Conservation (phyloP, 352 stramenopile species). For the Pythium monospermum region DNA sequence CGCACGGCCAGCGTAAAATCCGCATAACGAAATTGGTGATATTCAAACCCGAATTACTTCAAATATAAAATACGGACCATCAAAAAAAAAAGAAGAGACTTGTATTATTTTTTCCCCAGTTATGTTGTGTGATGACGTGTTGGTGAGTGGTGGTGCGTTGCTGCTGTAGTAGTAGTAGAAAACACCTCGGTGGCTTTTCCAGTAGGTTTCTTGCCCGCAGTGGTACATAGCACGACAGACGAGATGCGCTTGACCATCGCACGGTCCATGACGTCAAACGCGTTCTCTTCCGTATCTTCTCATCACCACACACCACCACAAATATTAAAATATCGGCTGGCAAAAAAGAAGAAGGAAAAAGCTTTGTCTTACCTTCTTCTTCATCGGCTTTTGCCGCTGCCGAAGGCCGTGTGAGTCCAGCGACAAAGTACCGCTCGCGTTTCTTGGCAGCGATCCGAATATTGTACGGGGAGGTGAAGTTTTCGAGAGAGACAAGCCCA, state of each 20-base stretch:
- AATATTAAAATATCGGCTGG: not conserved
- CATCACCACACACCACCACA: not conserved
- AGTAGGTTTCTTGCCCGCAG: slow-evolving; percentile 45
- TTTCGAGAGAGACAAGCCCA: slow-evolving; percentile 32
- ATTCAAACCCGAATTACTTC: too few species aligned
- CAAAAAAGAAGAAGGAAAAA: too few species aligned
- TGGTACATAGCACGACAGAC: slow-evolving; percentile 60
- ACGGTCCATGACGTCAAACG: slow-evolving; percentile 77
- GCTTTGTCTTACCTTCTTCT: slow-evolving; percentile 27
- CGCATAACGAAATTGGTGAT: too few species aligned
- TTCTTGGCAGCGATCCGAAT: slow-evolving; percentile 60
- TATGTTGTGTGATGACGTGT: not conserved
- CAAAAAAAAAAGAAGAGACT: too few species aligned
- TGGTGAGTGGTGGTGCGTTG: not conserved
- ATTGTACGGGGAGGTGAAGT: slow-evolving; percentile 75
- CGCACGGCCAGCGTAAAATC: too few species aligned
- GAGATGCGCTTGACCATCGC: slow-evolving; percentile 75
- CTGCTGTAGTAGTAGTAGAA: not conserved
- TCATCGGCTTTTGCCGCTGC: slow-evolving; percentile 4
- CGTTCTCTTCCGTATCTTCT: slow-evolving; percentile 44
- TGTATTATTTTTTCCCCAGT: too few species aligned
- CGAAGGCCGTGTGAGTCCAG: slow-evolving; percentile 28
- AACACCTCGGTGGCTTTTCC: not conserved
- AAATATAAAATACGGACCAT: too few species aligned
- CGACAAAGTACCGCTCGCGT: slow-evolving; percentile 50